Evolutionary conservation across 2,329 filamentous ascomycete genomes (phyloP).

Genomic region (Neurospora sp.): DNA sequence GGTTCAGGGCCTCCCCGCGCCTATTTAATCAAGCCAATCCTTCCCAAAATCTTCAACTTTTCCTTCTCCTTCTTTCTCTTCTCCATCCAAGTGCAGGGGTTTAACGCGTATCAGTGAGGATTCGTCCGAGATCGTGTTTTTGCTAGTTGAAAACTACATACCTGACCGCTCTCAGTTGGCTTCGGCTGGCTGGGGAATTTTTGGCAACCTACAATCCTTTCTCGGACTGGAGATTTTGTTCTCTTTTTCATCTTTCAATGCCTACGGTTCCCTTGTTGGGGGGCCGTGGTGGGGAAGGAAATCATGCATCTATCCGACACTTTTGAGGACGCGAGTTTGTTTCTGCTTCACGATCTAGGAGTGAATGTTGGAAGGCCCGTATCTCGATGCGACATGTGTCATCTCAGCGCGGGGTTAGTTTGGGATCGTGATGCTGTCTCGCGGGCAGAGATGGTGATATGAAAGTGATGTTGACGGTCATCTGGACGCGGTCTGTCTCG

Average conservation of each 20-base stretch:
- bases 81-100: slow-evolving; percentile 61
- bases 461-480: background rate
- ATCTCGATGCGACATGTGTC: background rate
- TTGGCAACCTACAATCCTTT: slow-evolving; percentile 44
- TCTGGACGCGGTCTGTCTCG: background rate
- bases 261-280: slow-evolving; percentile 31
- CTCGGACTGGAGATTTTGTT: background rate
- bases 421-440: background rate
- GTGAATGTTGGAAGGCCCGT: background rate
- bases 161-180: slow-evolving; percentile 67
- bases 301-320: background rate
- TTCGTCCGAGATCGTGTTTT: slow-evolving; percentile 80
- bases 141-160: slow-evolving; percentile 83
- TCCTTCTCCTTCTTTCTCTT: slow-evolving; percentile 30
- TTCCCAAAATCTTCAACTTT: background rate
- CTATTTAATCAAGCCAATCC: slow-evolving; percentile 12
- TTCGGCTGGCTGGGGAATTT: slow-evolving; percentile 69
- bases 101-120: slow-evolving; percentile 80
- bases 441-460: background rate
- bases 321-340: too few relatives aligned
- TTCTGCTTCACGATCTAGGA: background rate
- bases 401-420: background rate
- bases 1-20: background rate
- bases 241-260: slow-evolving; percentile 38
- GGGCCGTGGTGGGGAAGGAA: slow-evolving; percentile 39